phyloP scores from a whole-genome alignment of 495 filamentous ascomycete species.

The Trichoderma reesei region DNA sequence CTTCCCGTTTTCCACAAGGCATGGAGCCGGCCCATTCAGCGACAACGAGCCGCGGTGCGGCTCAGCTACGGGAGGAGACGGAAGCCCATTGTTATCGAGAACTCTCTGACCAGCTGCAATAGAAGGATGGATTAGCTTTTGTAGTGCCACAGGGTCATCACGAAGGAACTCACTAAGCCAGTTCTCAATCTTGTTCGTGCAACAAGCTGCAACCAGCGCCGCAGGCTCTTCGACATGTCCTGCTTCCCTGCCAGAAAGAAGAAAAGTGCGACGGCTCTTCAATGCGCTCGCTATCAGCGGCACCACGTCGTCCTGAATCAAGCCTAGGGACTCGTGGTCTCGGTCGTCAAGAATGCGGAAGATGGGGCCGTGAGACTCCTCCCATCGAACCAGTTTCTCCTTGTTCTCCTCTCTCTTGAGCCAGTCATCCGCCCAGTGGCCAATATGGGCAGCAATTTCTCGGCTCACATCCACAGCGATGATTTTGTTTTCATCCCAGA shows the following conservation, averaged over 20 bases:
- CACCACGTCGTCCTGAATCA: background rate
- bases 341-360: conserved; percentile 14
- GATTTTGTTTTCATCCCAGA: conserved; percentile 24
- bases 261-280: background rate
- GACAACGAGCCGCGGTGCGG: background rate
- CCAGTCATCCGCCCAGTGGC: conserved; percentile 19
- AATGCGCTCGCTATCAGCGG: background rate
- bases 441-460: background rate
- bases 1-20: background rate
- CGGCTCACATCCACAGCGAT: conserved; percentile 3
- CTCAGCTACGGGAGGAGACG: background rate
- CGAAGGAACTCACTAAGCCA: background rate
- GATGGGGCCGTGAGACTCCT: conserved; percentile 18
- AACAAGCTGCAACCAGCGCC: background rate
- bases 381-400: conserved; percentile 18
- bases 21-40: background rate
- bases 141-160: background rate
- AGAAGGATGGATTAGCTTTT: background rate
- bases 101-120: background rate
- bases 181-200: background rate
- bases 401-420: conserved; percentile 14
- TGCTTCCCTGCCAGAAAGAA: background rate
- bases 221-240: background rate
- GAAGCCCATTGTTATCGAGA: background rate
- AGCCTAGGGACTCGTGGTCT: conserved; percentile 7